Conservation (phyloP, 352 stramenopile genomes). For the Lagenidium sp. region DNA sequence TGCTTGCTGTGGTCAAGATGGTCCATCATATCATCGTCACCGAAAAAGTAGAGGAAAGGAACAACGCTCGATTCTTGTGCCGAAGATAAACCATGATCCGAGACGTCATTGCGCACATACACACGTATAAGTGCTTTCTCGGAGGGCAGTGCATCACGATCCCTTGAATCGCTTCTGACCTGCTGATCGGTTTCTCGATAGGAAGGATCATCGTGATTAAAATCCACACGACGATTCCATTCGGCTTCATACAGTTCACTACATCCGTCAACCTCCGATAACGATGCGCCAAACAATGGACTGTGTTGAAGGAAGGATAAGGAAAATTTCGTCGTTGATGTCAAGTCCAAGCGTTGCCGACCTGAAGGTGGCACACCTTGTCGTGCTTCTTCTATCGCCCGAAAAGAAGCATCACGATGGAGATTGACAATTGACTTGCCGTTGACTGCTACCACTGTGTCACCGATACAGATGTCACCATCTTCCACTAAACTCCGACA, state of each 20-base stretch:
- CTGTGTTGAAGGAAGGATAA: constrained; percentile 68
- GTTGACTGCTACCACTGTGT: constrained; percentile 71
- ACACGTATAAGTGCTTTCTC: constrained; percentile 61
- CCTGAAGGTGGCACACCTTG: too few species aligned
- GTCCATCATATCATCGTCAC: constrained; percentile 81
- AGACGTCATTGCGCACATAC: constrained; percentile 63
- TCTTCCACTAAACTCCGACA: constrained; percentile 54
- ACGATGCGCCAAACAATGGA: constrained; percentile 11
- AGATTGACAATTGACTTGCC: constrained; percentile 76
- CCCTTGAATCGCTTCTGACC: constrained; percentile 9
- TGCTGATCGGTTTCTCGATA: not conserved
- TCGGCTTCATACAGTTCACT: constrained; percentile 50
- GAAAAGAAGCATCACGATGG: constrained; percentile 67
- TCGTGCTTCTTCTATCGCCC: too few species aligned
- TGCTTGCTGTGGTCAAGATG: constrained; percentile 82
- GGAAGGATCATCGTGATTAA: constrained; percentile 36
- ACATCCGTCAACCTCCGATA: constrained; percentile 1
- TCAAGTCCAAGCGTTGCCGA: constrained; percentile 16
- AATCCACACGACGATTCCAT: constrained; percentile 80
- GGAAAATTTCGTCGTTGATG: too few species aligned
- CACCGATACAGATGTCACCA: constrained; percentile 64
- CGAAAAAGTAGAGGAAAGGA: constrained; percentile 85
- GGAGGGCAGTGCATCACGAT: not conserved
- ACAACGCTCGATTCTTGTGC: constrained; percentile 81
- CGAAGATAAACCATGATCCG: constrained; percentile 63